These are phyloP conservation scores for Thalia dealbata DNA, from an alignment of 176 grass and related monocot species.

Conservation along the genomic window DNA sequence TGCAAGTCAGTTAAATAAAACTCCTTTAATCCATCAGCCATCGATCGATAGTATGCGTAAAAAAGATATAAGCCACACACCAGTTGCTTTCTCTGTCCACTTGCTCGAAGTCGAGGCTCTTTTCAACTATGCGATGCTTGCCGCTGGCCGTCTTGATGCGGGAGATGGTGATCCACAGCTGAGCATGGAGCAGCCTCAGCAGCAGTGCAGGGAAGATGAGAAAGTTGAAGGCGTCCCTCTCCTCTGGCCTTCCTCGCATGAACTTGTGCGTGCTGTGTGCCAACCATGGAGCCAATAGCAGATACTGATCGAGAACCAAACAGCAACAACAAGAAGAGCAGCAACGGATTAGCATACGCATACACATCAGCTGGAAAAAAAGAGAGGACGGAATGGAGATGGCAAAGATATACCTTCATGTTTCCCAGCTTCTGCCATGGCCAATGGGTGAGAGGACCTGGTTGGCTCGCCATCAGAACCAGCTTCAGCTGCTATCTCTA, in stretches of 20 bases:
- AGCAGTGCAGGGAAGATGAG: constrained; percentile 13
- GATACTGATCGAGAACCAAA: constrained; percentile 27
- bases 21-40: too few relatives aligned
- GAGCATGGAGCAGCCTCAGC: constrained; percentile 8
- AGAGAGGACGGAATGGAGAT: neutral
- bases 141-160: constrained; percentile 3
- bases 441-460: constrained; percentile 45
- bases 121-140: constrained; percentile 11
- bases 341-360: neutral
- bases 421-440: constrained; percentile 57
- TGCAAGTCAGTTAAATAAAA: too few relatives aligned
- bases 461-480: constrained; percentile 31
- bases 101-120: constrained; percentile 14
- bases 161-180: constrained; percentile 3
- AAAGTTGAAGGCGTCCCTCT: constrained; percentile 28
- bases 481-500: too few relatives aligned
- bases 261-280: constrained; percentile 37
- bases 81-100: constrained; percentile 83
- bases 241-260: constrained; percentile 10
- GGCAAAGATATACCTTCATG: constrained; percentile 39
- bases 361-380: too few relatives aligned
- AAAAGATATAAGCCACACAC: constrained; percentile 8
- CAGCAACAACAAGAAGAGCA: neutral
- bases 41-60: too few relatives aligned
- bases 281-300: constrained; percentile 46